Evolutionary conservation across 352 stramenopile genomes (phyloP).

Genomic region (Phytophthora chlamydospora): DNA sequence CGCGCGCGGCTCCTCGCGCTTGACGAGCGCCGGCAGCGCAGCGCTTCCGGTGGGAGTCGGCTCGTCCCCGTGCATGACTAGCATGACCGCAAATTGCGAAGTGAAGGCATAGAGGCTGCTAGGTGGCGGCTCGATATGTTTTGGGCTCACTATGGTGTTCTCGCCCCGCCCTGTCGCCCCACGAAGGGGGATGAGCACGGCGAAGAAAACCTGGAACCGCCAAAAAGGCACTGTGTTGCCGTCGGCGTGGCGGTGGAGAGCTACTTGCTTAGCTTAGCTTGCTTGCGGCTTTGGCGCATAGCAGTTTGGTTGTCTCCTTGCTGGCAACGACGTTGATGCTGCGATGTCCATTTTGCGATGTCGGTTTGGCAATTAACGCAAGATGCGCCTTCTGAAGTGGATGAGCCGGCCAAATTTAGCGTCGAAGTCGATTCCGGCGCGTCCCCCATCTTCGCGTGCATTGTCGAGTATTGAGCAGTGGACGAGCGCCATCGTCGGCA

Average conservation of each 20-base stretch:
- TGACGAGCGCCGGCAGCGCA: conserved; percentile 22
- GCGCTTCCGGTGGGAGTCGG: background rate
- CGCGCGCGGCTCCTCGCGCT: conserved; percentile 20
- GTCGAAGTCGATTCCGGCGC: background rate
- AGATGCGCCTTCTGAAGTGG: conserved; percentile 32
- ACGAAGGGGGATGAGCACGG: background rate
- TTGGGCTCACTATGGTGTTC: conserved; percentile 14
- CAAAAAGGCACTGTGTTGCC: no score
- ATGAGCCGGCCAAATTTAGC: conserved; percentile 24
- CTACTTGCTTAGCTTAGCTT: no score
- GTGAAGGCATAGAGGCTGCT: conserved; percentile 28
- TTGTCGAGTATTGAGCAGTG: no score
- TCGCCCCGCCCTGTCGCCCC: conserved; percentile 25
- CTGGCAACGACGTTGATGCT: background rate
- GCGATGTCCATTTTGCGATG: no score
- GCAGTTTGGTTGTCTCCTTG: background rate
- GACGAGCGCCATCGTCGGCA: no score
- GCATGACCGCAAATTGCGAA: conserved; percentile 46
- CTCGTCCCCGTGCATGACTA: conserved; percentile 35
- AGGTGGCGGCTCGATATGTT: conserved; percentile 11
- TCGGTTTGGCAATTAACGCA: no score
- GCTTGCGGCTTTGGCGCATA: background rate
- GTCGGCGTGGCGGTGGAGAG: no score
- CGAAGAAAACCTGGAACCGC: no score
- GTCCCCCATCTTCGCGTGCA: conserved; percentile 2